Evolutionary conservation across 192 early-diverging fungal genomes (phyloP), one percentile per base, ranked within the genome.

Genomic region (Cladochytrium replicatum): DNA sequence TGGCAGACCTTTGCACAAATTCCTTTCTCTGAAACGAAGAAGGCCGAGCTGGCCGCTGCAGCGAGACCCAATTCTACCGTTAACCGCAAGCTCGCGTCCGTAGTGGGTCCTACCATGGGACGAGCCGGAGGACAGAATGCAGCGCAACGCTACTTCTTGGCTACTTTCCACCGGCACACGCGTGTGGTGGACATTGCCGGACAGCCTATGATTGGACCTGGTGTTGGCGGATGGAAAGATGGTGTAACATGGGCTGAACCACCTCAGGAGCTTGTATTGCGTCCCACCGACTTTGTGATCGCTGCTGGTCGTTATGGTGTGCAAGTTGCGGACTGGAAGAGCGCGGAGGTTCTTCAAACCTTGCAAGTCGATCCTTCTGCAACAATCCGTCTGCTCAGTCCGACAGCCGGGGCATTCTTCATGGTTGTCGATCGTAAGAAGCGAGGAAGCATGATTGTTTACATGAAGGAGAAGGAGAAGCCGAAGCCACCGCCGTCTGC

Each of bases 1-100:
- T 81, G 78, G 78, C 66, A 69, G 47, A 61, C 59, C 4, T 77
- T 79, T 45, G 50, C 55, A 8, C 78, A 81, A 54, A 77, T 81
- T 40, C 78, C 78, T 6, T 77, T 77, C 50, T 61, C 64, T 17
- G 73, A 74, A 11, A 61, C 67, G 2, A 67, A 60, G 29, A 43
- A 66, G 2, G 37, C 50, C 15, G 66, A 75, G 47, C 32, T 76
- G 32, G 50, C 60, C 9, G 29, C 51, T 5, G 23, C 8, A 4
- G 29, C 28, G 2, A n/a, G n/a, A n/a, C n/a, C n/a, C n/a, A 40
- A 32, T n/a, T 44, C 34, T 1, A 79, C 77, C 8, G 61, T 76
- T 15, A 80, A 80, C 52, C 51, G 69, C 6, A 81, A 81, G 51
- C 56, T 81, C 19, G 60, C 65, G 29, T 73, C 75, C 13, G 74